Conservation (phyloP, 805 yeast species). For the Phaffomyces opuntiae region DNA sequence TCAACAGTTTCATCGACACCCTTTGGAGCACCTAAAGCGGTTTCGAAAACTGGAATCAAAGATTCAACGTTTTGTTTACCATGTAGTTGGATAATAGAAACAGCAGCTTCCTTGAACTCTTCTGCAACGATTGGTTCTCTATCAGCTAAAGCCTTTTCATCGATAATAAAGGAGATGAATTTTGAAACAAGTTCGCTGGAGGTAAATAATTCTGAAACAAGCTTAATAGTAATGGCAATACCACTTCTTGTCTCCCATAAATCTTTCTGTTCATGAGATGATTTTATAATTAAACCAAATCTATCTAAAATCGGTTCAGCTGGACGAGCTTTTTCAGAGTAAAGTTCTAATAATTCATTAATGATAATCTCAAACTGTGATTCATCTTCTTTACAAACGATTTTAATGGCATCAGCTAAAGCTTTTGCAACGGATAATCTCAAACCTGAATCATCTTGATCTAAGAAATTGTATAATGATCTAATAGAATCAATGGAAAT, state of each 20-base stretch:
- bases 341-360: slow-evolving; percentile 45
- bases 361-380: slow-evolving; percentile 28
- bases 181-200: slow-evolving; percentile 35
- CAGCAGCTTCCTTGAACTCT: slow-evolving; percentile 86
- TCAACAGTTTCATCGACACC: slow-evolving; percentile 47
- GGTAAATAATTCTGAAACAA: slow-evolving; percentile 40
- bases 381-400: slow-evolving; percentile 22
- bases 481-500: slow-evolving; percentile 38
- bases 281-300: slow-evolving; percentile 68
- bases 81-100: slow-evolving; percentile 55
- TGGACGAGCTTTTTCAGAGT: slow-evolving; percentile 54
- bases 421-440: slow-evolving; percentile 71
- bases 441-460: slow-evolving; percentile 53
- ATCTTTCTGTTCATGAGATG: slow-evolving; percentile 57
- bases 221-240: slow-evolving; percentile 57
- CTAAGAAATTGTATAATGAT: slow-evolving; percentile 43
- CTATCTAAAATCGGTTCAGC: slow-evolving; percentile 73
- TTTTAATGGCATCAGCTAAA: slow-evolving; percentile 48
- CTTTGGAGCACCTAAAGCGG: slow-evolving; percentile 43
- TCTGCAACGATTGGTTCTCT: slow-evolving; percentile 64
- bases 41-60: slow-evolving; percentile 77
- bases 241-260: slow-evolving; percentile 85
- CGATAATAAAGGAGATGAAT: slow-evolving; percentile 57
- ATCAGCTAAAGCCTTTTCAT: slow-evolving; percentile 67
- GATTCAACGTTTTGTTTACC: slow-evolving; percentile 65